Base-by-base conservation (phyloP, 2,329 filamentous ascomycete genomes). In the Sclerotinia minor region DNA sequence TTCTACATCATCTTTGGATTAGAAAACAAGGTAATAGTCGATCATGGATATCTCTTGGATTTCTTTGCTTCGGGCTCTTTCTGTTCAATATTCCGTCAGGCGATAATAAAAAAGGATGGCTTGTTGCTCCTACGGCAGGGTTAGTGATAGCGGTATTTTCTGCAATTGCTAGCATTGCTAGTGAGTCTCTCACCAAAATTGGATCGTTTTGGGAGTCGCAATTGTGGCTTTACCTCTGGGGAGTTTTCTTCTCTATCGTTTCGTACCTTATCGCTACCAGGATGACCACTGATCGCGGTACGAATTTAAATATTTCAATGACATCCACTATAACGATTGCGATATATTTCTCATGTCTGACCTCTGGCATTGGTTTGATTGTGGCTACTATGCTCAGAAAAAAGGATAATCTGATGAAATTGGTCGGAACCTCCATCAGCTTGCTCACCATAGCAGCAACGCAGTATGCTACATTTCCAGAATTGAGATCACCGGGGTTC, bases 171-270 rank as follows among this genome's bases (percentile, higher is more conserved):
- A 72, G 70, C 41, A 72, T 74, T 49, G 65, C 60, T 24, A 71
- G 67, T 15, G 72, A 74, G 32, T 72, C 69, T 19, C 67, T 69
- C 7, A 73, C 72, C 9, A 74, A 74, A n/a, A 50, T n/a, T 7
- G 72, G 72, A 2, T 65, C 67, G 1, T 74, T 73, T 24, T 73
- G 72, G 72, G 70, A 71, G 50, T 70, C 68, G 1, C 69, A 72
- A 52, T 52, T 68, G 4, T 71, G 65, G 59, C 67, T 73, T 7
- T 73, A 73, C 55, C 63, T 65, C n/a, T 72, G 70, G 70, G 72
- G 72, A 0, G 61, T 72, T 1, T 32, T 72, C 5, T 72, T 73
- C 21, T 55, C 67, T 3, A 38, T 68, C 26, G 3, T 59, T 3
- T 65, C 67, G n/a, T 65, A 58, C n/a, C 66, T 60, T 32, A 29